Evolutionary conservation across 2,329 filamentous ascomycete genomes (phyloP), one percentile per base, ranked within the genome.

Genomic region (Fusarium penzigii): DNA sequence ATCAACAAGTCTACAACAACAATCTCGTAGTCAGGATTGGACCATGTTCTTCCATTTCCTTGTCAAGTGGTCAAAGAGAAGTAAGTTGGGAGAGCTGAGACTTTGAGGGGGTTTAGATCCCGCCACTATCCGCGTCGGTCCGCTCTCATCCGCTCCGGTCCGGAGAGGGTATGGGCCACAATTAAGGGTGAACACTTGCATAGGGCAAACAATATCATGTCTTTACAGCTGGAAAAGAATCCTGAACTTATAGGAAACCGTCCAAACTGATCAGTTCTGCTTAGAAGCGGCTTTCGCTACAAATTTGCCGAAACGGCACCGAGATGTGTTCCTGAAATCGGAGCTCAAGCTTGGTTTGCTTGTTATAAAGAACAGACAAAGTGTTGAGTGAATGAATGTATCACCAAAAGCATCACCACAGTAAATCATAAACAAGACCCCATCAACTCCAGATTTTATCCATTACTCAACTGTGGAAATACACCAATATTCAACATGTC

Each of bases 81-180:
- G 11, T 32, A 11, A 11, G 10, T 11, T 11, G 10, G 9, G 9
- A 46, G n/a, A 13, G n/a, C 39, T 32, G 16, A n/a, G 20, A 40
- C 29, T 43, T 29, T 42, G 39, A 42, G 12, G 46, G 46, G 16
- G 32, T n/a, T 17, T 14, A 29, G 16, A 14, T 14, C 9, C 52
- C 52, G 48, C 14, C n/a, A 52, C 17, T 48, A 55, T 49, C 54
- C 54, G 52, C 29, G 32, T 42, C 52, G 54, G 52, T 52, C 54
- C 54, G 54, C 1, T 1, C 12, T 10, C 14, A 51, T 41, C 53
- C 51, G 51, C 7, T n/a, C 14, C 29, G 13, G 17, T 20, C 48
- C 38, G 39, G 32, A 36, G 13, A 9, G 3, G n/a, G 32, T 5
- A 20, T 29, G 6, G 13, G 8, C 12, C 17, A n/a, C 16, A 42